Evolutionary conservation across 2,329 filamentous ascomycete species (phyloP).

Genomic region (Phaeomoniella chlamydospora): DNA sequence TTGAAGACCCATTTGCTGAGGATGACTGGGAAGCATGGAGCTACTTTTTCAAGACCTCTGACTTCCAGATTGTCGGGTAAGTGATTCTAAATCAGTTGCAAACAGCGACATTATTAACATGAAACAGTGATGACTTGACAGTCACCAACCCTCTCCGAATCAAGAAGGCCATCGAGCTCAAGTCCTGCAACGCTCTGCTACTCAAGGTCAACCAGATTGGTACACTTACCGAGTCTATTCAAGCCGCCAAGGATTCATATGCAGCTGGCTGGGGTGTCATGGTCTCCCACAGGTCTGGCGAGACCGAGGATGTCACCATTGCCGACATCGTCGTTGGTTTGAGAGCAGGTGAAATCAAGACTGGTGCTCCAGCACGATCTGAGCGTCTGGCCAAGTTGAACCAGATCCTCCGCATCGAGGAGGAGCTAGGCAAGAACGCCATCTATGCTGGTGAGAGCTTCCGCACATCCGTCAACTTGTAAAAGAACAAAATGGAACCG

Average conservation of each 20-base stretch:
- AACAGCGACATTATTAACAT: conserved; percentile 7
- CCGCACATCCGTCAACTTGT: conserved; percentile 80
- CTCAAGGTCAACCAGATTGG: conserved; percentile 99
- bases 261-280: conserved; percentile 95
- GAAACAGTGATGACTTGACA: conserved; percentile 71
- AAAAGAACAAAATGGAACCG: too few species aligned
- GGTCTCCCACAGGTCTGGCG: conserved; percentile 97
- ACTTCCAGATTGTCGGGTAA: conserved; percentile 87
- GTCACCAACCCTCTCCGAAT: conserved; percentile 98
- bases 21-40: conserved; percentile 99
- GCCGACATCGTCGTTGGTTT: conserved; percentile 96
- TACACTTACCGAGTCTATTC: conserved; percentile 95
- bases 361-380: conserved; percentile 85
- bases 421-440: conserved; percentile 87
- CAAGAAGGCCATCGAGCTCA: conserved; percentile 98
- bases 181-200: conserved; percentile 94
- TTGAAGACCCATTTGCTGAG: conserved; percentile 98
- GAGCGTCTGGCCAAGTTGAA: conserved; percentile 99
- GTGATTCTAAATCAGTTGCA: conserved; percentile 9
- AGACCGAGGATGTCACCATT: conserved; percentile 99
- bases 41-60: conserved; percentile 99
- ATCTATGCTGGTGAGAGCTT: conserved; percentile 87
- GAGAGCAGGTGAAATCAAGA: conserved; percentile 96
- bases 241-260: conserved; percentile 97
- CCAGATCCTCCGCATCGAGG: conserved; percentile 99